Conservation (phyloP, 1,284 basidiomycete species). For the Earliella scabrosa region DNA sequence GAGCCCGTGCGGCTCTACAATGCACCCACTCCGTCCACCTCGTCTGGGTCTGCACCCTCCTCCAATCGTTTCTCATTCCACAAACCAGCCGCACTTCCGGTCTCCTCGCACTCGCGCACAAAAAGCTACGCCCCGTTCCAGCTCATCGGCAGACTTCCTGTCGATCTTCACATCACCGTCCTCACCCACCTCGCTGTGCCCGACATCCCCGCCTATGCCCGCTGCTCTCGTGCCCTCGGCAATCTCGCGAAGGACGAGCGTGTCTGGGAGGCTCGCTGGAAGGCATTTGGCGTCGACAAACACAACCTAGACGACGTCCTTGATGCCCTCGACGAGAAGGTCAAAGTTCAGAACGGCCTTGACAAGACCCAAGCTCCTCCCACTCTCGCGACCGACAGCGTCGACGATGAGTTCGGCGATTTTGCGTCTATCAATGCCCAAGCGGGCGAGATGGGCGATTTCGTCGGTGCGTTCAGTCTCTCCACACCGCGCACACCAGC, state of each 20-base stretch:
- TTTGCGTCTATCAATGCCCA: conserved; percentile 60
- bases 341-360: conserved; percentile 41
- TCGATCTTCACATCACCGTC: conserved; percentile 75
- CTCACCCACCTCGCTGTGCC: conserved; percentile 76
- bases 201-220: conserved; percentile 78
- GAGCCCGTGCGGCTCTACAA: conserved; percentile 76
- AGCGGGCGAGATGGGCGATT: conserved; percentile 57
- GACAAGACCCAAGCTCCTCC: conserved; percentile 51
- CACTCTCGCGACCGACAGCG: conserved; percentile 54
- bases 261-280: conserved; percentile 78
- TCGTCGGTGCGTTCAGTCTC: conserved; percentile 47
- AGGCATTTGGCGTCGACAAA: conserved; percentile 57
- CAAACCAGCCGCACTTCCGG: conserved; percentile 6
- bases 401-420: conserved; percentile 92
- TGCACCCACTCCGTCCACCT: conserved; percentile 32
- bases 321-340: conserved; percentile 59
- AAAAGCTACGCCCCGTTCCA: conserved; percentile 39
- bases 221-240: conserved; percentile 66
- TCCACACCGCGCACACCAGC: conserved; percentile 20
- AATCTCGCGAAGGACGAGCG: conserved; percentile 70
- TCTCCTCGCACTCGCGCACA: conserved; percentile 13
- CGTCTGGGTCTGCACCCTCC: conserved; percentile 26
- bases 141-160: conserved; percentile 79
- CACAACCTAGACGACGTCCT: conserved; percentile 53
- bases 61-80: conserved; percentile 24